Evolutionary conservation across 768 basidiomycete species (phyloP).

Genomic region (Pleurotus djamor): DNA sequence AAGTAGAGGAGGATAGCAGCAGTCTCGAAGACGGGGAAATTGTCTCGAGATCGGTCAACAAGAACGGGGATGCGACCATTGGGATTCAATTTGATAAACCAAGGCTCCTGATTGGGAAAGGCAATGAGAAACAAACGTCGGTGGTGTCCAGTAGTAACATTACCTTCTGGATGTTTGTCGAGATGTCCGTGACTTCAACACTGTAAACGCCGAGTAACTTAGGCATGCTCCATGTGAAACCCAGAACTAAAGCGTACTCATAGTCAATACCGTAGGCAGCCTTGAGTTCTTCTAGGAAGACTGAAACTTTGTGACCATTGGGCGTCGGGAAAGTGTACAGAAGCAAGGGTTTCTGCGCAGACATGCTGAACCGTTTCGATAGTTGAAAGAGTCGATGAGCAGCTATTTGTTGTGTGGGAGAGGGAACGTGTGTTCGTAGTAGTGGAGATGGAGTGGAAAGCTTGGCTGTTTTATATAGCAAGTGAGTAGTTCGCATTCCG

Average conservation of each 20-base stretch:
- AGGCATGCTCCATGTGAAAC: neutral
- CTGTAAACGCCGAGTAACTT: slow-evolving; percentile 23
- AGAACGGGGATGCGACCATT: slow-evolving; percentile 73
- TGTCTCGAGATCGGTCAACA: slow-evolving; percentile 55
- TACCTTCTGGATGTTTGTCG: slow-evolving; percentile 74
- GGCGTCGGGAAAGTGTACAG: slow-evolving; percentile 45
- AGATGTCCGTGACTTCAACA: slow-evolving; percentile 51
- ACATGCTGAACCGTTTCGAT: neutral
- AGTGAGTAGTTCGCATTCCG: too few species aligned
- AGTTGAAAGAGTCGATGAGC: slow-evolving; percentile 14
- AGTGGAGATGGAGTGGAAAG: too few species aligned
- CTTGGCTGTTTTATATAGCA: too few species aligned
- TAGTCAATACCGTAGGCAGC: slow-evolving; percentile 44
- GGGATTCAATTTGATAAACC: slow-evolving; percentile 76
- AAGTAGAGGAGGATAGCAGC: slow-evolving; percentile 86
- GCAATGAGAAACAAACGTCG: neutral
- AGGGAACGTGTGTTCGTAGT: too few species aligned
- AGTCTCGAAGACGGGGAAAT: slow-evolving; percentile 73
- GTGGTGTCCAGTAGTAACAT: neutral
- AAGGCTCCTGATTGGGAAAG: slow-evolving; percentile 40
- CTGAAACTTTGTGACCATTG: slow-evolving; percentile 46
- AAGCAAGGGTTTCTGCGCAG: slow-evolving; percentile 32
- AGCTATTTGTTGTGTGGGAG: too few species aligned
- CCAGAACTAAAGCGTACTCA: slow-evolving; percentile 27
- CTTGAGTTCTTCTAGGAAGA: slow-evolving; percentile 56